Evolutionary conservation across 2,329 filamentous ascomycete genomes (phyloP).

Genomic region (Aureobasidium sp.): DNA sequence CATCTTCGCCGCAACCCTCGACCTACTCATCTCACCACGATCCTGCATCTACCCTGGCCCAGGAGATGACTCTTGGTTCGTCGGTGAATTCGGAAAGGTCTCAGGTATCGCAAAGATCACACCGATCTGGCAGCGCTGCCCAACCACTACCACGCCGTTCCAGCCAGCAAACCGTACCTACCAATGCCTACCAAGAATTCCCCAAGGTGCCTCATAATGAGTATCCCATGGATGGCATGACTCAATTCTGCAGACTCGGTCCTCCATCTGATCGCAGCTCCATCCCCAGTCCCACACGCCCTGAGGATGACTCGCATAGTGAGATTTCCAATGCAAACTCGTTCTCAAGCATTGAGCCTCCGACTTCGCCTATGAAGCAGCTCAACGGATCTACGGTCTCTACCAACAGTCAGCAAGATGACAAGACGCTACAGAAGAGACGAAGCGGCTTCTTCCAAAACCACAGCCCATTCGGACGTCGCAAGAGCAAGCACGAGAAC

Average conservation of each 20-base stretch:
- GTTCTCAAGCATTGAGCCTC: conserved; percentile 74
- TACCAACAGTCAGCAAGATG: conserved; percentile 33
- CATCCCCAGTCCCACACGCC: conserved; percentile 58
- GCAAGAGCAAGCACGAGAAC: conserved; percentile 73
- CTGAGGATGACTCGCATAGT: conserved; percentile 72
- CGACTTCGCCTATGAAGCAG: conserved; percentile 65
- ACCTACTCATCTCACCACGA: conserved; percentile 89
- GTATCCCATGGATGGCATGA: conserved; percentile 93
- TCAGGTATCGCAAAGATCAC: background rate
- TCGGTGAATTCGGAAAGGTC: conserved; percentile 13
- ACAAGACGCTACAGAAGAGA: conserved; percentile 60
- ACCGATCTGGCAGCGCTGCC: conserved; percentile 2
- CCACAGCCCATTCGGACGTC: conserved; percentile 78
- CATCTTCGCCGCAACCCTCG: conserved; percentile 92
- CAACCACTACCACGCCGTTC: conserved; percentile 6
- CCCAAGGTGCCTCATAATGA: conserved; percentile 77
- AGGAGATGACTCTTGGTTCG: conserved; percentile 45
- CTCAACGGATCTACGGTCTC: conserved; percentile 31
- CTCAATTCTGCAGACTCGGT: conserved; percentile 82
- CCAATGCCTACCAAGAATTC: conserved; percentile 53
- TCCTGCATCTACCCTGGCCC: conserved; percentile 63
- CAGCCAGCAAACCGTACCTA: conserved; percentile 13
- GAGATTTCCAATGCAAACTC: conserved; percentile 86
- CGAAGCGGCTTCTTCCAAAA: conserved; percentile 88
- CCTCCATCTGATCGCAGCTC: conserved; percentile 62